Evolutionary conservation across 2,329 filamentous ascomycete genomes (phyloP), one percentile per base, ranked within the genome.

Genomic region (Blastomyces gilchristii): DNA sequence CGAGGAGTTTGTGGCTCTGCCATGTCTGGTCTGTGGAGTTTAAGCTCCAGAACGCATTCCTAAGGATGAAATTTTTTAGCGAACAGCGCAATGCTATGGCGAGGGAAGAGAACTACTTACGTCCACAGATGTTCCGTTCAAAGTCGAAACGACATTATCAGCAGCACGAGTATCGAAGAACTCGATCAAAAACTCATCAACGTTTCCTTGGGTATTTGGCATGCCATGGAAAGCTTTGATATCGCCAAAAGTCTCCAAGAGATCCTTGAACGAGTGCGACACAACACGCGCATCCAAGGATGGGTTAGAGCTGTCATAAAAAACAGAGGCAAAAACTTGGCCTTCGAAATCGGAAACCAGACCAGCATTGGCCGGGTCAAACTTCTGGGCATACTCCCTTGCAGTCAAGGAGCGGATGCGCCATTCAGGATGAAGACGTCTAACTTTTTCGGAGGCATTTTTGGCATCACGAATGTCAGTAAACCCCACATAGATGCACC

Each of bases 401-500:
- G 79, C 75, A 9, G 74, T 73, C 37, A 85, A 72, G 59, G 79
- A 79, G 54, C 75, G 72, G 22, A 79, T 74, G 57, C 71, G 70
- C 82, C 83, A 86, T 43, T 76, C 74, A 12, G 77, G 73, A 56
- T 76, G 75, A 43, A 76, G 72, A 22, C 79, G 67, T 1, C 76
- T 74, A 37, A 82, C 71, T 60, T 80, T 81, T 14, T 79, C 74
- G 63, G 80, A 76, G 8, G 82, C 78, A 41, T 78, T 76, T 61
- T 78, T 81, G 7, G 85, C 80, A 71, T 87, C 85, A 59, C 83
- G 80, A 59, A 87, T 81, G 68, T 88, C 85, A 7, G 79, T 75
- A 67, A 88, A 86, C 4, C 79, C 80, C 31, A 86, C 73, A 63
- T 80, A 82, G 39, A 85, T 77, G 58, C 76, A 79, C 3, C 79